Evolutionary conservation across 2,329 filamentous ascomycete species (phyloP), one percentile per base, ranked within the genome.

Genomic region (Pyrenophora graminea): DNA sequence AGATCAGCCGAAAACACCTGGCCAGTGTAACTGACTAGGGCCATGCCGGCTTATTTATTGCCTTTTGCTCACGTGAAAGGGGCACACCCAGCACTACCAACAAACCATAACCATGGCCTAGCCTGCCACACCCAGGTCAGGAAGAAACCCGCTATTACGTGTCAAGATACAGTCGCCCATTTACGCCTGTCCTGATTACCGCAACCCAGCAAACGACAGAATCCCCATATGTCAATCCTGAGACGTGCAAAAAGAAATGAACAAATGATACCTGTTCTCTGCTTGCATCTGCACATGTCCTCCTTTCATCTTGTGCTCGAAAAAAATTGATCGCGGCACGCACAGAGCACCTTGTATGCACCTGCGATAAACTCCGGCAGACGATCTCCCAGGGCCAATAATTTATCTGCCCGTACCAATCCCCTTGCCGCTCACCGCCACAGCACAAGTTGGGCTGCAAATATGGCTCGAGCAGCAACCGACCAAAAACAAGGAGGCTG

Each of bases 1-100:
- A 58, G 57, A 60, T 70, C 66, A 68, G 67, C 67, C 67, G 66
- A 71, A 67, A 64, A 63, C 49, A 51, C 44, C 49, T 48, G 49
- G 44, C 49, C 49, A 42, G 62, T 56, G 51, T 51, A 50, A 52
- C 59, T 56, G 51, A 52, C 59, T 56, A 61, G 61, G 55, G 55
- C 58, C 52, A 45, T 58, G 55, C 55, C 59, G 53, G 58, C 57
- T 58, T 53, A 60, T 45, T 25, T 61, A 52, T 58, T 42, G 55
- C 39, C 39, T 25, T 25, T 25, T n/a, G 15, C 48, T 61, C 67
- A 68, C 66, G 63, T 68, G 64, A 66, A 70, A 68, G 65, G 60
- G 62, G 64, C 51, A 25, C 21, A 34, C 27, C 30, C 23, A 25
- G 3, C 31, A 21, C 21, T n/a, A 30, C 12, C 13, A 23, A 3